These are phyloP conservation scores for Xylaria intraflava DNA, from an alignment of 495 filamentous ascomycete species.

Conservation along the genomic window DNA sequence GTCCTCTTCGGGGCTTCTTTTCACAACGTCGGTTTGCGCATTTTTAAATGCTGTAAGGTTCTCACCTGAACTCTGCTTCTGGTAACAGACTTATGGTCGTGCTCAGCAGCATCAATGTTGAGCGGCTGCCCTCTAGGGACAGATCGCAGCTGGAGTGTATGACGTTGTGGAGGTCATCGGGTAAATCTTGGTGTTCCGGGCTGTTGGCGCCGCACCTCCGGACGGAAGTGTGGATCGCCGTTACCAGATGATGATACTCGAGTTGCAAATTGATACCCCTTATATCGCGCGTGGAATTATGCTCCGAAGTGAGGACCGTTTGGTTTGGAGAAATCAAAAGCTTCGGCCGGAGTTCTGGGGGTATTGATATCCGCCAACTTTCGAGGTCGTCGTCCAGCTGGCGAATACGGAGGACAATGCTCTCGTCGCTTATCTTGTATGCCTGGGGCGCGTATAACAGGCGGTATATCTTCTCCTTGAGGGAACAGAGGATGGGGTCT, in stretches of 20 bases:
- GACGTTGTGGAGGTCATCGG: constrained; percentile 10
- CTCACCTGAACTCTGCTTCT: not conserved
- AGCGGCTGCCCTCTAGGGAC: constrained; percentile 11
- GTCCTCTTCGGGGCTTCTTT: too few species aligned
- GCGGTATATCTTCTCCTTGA: constrained; percentile 20
- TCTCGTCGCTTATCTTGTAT: not conserved
- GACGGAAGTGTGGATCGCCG: constrained; percentile 4
- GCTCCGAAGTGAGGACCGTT: not conserved
- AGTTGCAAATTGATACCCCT: constrained; percentile 1
- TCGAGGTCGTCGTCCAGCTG: constrained; percentile 10
- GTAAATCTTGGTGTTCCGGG: not conserved
- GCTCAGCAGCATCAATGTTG: not conserved
- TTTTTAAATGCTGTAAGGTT: not conserved
- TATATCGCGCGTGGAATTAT: not conserved
- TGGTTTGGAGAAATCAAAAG: not conserved
- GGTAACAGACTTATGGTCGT: not conserved
- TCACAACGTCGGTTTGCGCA: too few species aligned
- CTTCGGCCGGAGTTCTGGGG: not conserved
- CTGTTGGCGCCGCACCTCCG: constrained; percentile 10
- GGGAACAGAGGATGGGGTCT: constrained; percentile 3
- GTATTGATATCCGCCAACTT: constrained; percentile 5
- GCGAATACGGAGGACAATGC: constrained; percentile 7
- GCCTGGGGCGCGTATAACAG: constrained; percentile 5
- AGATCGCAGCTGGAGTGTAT: constrained; percentile 13
- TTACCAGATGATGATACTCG: constrained; percentile 7